A percentile compares a stretch with the other conserved stretches of the same genome.
phyloP scores from a whole-genome alignment of 495 filamentous ascomycete genomes.

The Xylaria venustula region DNA sequence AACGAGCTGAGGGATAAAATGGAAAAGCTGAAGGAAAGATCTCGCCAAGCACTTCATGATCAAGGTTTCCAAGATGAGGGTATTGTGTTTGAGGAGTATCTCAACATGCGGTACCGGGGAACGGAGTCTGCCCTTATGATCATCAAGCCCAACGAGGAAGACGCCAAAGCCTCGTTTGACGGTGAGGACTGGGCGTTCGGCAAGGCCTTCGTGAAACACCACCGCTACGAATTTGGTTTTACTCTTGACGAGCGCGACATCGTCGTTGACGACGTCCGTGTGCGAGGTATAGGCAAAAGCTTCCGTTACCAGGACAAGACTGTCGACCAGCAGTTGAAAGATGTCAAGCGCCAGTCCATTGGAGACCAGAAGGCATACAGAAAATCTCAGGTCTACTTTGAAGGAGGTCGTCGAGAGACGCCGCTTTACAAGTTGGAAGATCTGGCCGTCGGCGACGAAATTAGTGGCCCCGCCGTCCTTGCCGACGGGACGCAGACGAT shows the following conservation, averaged over 20 bases:
- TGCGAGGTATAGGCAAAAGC: slow-evolving; percentile 84
- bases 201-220: slow-evolving; percentile 78
- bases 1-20: slow-evolving; percentile 55
- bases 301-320: slow-evolving; percentile 76
- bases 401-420: slow-evolving; percentile 73
- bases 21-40: slow-evolving; percentile 66
- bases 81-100: slow-evolving; percentile 81
- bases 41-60: slow-evolving; percentile 58
- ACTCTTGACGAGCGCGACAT: slow-evolving; percentile 86
- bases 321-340: slow-evolving; percentile 73
- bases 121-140: slow-evolving; percentile 90
- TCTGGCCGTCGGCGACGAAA: slow-evolving; percentile 69
- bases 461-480: slow-evolving; percentile 84
- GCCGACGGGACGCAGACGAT: slow-evolving; percentile 97
- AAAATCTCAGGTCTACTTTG: slow-evolving; percentile 64
- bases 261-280: slow-evolving; percentile 88
- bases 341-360: slow-evolving; percentile 50
- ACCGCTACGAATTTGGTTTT: slow-evolving; percentile 94
- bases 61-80: slow-evolving; percentile 73
- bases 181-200: slow-evolving; percentile 76
- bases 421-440: slow-evolving; percentile 83
- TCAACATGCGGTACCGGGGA: slow-evolving; percentile 86
- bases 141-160: slow-evolving; percentile 59
- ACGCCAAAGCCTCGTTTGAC: slow-evolving; percentile 55
- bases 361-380: slow-evolving; percentile 56